Percentiles rank a stretch among this genome's conserved stretches.
Evolutionary conservation across 192 early-diverging fungal genomes (phyloP).

Genomic region (Gamsiella multidivaricata): DNA sequence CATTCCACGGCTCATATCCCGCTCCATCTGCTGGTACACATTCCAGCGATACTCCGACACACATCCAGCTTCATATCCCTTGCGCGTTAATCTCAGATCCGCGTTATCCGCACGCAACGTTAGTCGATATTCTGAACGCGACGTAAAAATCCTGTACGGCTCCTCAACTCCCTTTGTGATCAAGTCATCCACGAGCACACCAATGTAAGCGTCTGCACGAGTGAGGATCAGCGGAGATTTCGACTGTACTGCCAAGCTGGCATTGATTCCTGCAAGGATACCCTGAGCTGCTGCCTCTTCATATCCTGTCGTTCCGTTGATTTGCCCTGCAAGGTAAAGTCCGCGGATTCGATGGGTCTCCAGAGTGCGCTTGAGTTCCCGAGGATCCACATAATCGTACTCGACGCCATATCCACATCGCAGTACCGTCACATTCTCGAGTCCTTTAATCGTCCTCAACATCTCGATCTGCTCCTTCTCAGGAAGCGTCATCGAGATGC

Average conservation of each 20-base stretch:
- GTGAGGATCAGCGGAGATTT: constrained; percentile 71
- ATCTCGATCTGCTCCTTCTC: constrained; percentile 79
- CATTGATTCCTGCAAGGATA: constrained; percentile 82
- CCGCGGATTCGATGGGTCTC: constrained; percentile 84
- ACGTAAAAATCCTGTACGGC: constrained; percentile 85
- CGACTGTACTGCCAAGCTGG: constrained; percentile 67
- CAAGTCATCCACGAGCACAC: constrained; percentile 85
- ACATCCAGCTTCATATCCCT: constrained; percentile 69
- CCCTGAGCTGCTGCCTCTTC: constrained; percentile 88
- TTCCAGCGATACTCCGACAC: constrained; percentile 62
- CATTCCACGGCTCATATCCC: constrained; percentile 61
- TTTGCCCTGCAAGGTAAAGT: constrained; percentile 85
- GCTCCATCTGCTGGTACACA: constrained; percentile 54
- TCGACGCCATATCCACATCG: constrained; percentile 81
- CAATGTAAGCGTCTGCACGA: constrained; percentile 84
- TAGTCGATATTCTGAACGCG: constrained; percentile 86
- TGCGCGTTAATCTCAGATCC: constrained; percentile 77
- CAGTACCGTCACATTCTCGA: constrained; percentile 80
- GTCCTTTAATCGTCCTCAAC: constrained; percentile 76
- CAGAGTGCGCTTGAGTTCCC: constrained; percentile 77
- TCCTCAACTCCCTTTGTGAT: constrained; percentile 85
- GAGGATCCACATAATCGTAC: constrained; percentile 87
- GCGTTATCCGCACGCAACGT: constrained; percentile 83
- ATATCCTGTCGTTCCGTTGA: constrained; percentile 90
- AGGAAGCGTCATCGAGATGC: constrained; percentile 87